Conservation (phyloP, 495 filamentous ascomycete species). For the Pseudomonodictys pantanalensis region DNA sequence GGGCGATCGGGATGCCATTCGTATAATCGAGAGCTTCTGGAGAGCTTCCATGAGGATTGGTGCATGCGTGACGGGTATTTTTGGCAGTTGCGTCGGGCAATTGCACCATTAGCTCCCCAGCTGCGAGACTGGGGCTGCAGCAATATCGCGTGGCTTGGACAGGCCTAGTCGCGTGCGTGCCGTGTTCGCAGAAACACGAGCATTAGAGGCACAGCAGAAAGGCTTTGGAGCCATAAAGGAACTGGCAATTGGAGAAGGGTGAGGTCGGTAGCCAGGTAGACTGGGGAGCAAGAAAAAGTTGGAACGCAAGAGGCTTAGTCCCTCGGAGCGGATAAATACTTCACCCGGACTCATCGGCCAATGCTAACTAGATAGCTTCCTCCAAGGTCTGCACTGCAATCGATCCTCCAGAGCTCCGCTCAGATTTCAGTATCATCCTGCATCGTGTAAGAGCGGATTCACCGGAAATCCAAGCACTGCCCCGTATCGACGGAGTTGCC, state of each 20-base stretch:
- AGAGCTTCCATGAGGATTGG: slow-evolving; percentile 6
- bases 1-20: slow-evolving; percentile 13
- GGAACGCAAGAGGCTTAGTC: background rate
- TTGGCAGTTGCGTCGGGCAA: slow-evolving; percentile 1
- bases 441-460: no score
- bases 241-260: background rate
- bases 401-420: background rate
- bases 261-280: background rate
- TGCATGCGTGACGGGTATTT: background rate
- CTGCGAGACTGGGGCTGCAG: background rate
- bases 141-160: background rate
- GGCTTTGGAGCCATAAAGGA: background rate
- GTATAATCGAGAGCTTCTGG: slow-evolving; percentile 6
- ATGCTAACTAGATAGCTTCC: no score
- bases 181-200: background rate
- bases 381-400: background rate
- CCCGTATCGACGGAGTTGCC: no score
- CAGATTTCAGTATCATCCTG: no score
- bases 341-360: no score
- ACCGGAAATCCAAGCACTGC: no score
- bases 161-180: background rate
- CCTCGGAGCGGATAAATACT: background rate
- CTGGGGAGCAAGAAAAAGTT: background rate
- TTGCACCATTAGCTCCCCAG: slow-evolving; percentile 16
- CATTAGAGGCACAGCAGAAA: background rate